A percentile compares a stretch with the other conserved stretches of the same genome.
phyloP scores from a whole-genome alignment of 2,329 filamentous ascomycete species.

The Xylariaceae sp. region DNA sequence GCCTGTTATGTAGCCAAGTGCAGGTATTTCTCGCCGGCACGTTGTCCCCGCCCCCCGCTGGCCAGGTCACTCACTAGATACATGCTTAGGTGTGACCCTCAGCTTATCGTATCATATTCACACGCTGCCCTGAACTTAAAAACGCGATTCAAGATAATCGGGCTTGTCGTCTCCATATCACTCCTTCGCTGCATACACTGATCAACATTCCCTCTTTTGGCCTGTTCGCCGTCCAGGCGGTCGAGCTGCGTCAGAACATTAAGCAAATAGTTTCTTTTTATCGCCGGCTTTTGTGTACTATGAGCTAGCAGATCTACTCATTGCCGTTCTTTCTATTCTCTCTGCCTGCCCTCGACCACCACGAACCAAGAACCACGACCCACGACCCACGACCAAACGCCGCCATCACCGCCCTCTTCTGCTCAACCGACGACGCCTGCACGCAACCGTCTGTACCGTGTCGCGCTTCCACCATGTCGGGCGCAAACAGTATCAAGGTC shows the following conservation, averaged over 20 bases:
- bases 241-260: conserved; percentile 20
- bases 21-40: no score
- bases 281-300: conserved; percentile 22
- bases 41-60: neutral
- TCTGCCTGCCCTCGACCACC: conserved; percentile 1
- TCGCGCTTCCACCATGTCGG: conserved; percentile 44
- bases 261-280: neutral
- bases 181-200: neutral
- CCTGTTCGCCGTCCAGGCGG: conserved; percentile 30
- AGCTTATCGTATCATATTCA: conserved; percentile 9
- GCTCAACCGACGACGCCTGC: conserved; percentile 15
- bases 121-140: conserved; percentile 8
- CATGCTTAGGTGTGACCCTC: neutral
- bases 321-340: conserved; percentile 6
- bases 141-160: conserved; percentile 16
- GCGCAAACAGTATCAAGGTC: conserved; percentile 70
- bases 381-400: neutral
- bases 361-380: neutral
- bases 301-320: conserved; percentile 26
- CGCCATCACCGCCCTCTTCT: neutral
- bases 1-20: no score
- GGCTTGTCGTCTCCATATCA: conserved; percentile 1
- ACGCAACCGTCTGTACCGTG: conserved; percentile 24
- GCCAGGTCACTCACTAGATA: neutral
- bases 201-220: conserved; percentile 16